Evolutionary conservation across 1,284 basidiomycete genomes (phyloP).

Genomic region (Cryptococcus maquisensis): DNA sequence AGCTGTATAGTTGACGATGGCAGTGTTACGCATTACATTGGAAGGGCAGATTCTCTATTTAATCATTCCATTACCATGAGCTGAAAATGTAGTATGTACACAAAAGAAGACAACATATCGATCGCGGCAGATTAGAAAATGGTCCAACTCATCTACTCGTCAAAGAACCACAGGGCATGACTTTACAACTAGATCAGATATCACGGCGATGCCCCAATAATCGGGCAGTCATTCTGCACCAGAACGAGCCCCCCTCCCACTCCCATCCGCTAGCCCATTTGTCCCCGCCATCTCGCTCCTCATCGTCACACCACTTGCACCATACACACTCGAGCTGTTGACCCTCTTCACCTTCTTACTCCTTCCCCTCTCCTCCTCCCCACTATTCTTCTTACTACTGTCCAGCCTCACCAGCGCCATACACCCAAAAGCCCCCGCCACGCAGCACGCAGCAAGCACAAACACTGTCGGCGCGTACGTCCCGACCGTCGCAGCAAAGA

Average conservation of each 20-base stretch:
- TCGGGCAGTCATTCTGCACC: too few relatives aligned
- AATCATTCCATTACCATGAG: not conserved
- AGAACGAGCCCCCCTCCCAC: too few relatives aligned
- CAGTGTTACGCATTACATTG: not conserved
- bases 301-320: not conserved
- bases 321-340: not conserved
- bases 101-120: too few relatives aligned
- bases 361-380: slow-evolving; percentile 21
- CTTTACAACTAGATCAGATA: not conserved
- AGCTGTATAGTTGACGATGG: not conserved
- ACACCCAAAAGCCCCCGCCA: slow-evolving; percentile 21
- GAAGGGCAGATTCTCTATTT: not conserved
- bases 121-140: too few relatives aligned
- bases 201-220: not conserved
- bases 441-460: slow-evolving; percentile 24
- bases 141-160: not conserved
- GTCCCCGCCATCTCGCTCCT: not conserved
- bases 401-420: slow-evolving; percentile 26
- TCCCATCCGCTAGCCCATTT: not conserved
- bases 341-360: slow-evolving; percentile 17
- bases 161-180: not conserved
- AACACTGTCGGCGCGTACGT: slow-evolving; percentile 42
- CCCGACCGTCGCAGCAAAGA: slow-evolving; percentile 40
- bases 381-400: slow-evolving; percentile 1
- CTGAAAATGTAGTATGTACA: too few relatives aligned